Percentiles rank a stretch among this genome's conserved stretches.
Conservation (phyloP, 2,329 filamentous ascomycete genomes). For the Scorias spongiosa region DNA sequence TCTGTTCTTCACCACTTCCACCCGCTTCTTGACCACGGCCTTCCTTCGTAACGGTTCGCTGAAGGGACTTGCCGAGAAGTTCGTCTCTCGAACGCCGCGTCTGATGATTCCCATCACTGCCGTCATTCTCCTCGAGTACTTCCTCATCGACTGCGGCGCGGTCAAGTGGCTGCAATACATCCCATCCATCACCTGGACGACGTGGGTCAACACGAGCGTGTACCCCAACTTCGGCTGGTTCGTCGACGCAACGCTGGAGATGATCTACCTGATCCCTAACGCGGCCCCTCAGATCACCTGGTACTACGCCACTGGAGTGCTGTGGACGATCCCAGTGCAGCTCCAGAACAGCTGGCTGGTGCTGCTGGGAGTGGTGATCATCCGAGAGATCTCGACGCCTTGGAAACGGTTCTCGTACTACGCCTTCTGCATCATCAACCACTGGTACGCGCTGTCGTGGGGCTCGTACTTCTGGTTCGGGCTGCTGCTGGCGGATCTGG, state of each 20-base stretch:
- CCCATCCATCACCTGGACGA: slow-evolving; percentile 32
- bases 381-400: slow-evolving; percentile 29
- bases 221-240: slow-evolving; percentile 28
- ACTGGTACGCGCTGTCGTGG: slow-evolving; percentile 34
- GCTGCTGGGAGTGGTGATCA: slow-evolving; percentile 27
- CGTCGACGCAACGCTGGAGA: slow-evolving; percentile 28
- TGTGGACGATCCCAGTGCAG: slow-evolving; percentile 36
- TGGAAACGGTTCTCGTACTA: slow-evolving; percentile 33
- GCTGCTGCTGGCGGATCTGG: slow-evolving; percentile 30
- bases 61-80: slow-evolving; percentile 27
- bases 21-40: slow-evolving; percentile 27
- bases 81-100: slow-evolving; percentile 28
- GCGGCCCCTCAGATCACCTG: slow-evolving; percentile 31
- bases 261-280: slow-evolving; percentile 33
- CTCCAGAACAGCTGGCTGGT: slow-evolving; percentile 31
- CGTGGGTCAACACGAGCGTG: slow-evolving; percentile 29
- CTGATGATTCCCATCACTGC: slow-evolving; percentile 30
- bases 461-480: slow-evolving; percentile 32
- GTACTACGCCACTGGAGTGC: slow-evolving; percentile 34
- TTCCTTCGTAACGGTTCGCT: slow-evolving; percentile 30
- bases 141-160: slow-evolving; percentile 30
- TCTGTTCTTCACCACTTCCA: slow-evolving; percentile 33
- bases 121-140: slow-evolving; percentile 31
- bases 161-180: slow-evolving; percentile 29
- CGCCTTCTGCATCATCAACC: slow-evolving; percentile 26